Evolutionary conservation across 148 eudicot species (phyloP).

Genomic region (Drosera capensis): DNA sequence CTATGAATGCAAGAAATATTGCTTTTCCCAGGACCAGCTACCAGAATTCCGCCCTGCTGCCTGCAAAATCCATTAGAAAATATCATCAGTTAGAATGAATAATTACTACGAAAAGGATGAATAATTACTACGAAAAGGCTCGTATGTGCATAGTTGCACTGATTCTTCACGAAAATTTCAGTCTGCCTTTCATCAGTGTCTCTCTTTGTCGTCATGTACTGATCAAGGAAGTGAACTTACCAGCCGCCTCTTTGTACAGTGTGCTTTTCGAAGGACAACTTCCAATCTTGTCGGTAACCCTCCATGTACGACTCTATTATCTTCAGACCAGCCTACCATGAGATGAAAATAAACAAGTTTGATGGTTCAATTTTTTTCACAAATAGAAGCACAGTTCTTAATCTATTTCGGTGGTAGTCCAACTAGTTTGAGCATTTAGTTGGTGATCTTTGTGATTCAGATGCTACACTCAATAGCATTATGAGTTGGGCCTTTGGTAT

Average conservation of each 20-base stretch:
- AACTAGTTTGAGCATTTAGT: no score
- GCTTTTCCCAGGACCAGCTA: slow-evolving; percentile 92
- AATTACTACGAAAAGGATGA: no score
- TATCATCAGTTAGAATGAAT: neutral
- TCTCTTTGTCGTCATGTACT: no score
- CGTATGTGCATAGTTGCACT: no score
- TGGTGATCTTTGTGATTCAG: no score
- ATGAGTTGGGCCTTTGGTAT: no score
- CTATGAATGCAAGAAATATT: slow-evolving; percentile 79
- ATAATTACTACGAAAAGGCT: no score
- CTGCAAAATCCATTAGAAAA: slow-evolving; percentile 27
- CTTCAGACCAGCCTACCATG: slow-evolving; percentile 77
- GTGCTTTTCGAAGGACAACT: slow-evolving; percentile 77
- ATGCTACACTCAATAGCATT: no score
- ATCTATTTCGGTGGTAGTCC: no score
- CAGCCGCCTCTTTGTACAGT: slow-evolving; percentile 93
- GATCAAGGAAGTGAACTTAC: slow-evolving; percentile 29
- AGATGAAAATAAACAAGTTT: neutral
- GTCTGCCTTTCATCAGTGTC: no score
- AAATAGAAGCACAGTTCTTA: no score
- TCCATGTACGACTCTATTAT: slow-evolving; percentile 83
- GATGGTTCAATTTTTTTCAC: neutral
- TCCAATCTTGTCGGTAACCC: slow-evolving; percentile 98
- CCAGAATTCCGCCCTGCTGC: slow-evolving; percentile 94
- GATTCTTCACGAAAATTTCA: no score